Evolutionary conservation across 805 yeast species (phyloP).

Genomic region (Candida germanica): DNA sequence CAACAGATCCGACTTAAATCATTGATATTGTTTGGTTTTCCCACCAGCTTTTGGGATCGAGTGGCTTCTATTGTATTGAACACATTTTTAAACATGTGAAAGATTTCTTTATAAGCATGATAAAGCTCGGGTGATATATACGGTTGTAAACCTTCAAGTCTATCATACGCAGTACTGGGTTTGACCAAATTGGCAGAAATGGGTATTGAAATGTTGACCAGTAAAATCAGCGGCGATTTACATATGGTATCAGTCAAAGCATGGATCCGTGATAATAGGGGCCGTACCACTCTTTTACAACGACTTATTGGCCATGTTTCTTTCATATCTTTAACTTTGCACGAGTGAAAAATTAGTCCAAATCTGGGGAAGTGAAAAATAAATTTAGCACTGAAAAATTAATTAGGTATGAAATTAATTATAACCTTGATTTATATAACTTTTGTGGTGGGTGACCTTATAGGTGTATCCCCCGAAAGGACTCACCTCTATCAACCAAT

Average conservation of each 20-base stretch:
- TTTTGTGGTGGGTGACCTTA: background rate
- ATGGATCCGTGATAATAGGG: constrained; percentile 35
- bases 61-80: constrained; percentile 11
- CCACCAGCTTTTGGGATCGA: no score
- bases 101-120: constrained; percentile 29
- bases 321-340: no score
- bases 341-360: no score
- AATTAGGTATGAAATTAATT: no score
- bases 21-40: background rate
- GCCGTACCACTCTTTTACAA: constrained; percentile 35
- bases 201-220: no score
- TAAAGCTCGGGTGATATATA: constrained; percentile 25
- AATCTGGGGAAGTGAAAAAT: no score
- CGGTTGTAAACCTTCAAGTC: constrained; percentile 25
- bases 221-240: constrained; percentile 22
- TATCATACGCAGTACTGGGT: constrained; percentile 18
- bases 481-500: constrained; percentile 51
- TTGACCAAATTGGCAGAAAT: constrained; percentile 4
- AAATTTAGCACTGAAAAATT: no score
- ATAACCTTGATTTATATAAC: no score
- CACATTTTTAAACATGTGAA: constrained; percentile 26
- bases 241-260: constrained; percentile 24
- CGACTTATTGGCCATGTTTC: constrained; percentile 10
- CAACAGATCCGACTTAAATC: constrained; percentile 14
- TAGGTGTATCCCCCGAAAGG: constrained; percentile 39